Evolutionary conservation across 352 stramenopile genomes (phyloP).

Genomic region (Hyaloperonospora brassicae): DNA sequence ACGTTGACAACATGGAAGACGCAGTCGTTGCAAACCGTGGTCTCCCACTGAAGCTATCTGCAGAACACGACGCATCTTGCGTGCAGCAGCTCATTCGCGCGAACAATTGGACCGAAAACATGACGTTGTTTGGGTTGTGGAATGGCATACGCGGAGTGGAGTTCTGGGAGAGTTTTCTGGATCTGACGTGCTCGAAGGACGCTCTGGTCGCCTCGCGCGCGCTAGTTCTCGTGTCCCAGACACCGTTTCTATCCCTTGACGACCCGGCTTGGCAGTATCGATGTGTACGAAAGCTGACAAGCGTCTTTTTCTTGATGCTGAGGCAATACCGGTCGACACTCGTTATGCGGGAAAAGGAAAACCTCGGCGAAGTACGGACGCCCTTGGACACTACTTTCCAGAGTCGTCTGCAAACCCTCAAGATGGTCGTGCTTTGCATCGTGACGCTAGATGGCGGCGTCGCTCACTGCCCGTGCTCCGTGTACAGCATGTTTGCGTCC

Average conservation of each 20-base stretch:
- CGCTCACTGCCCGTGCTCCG: constrained; percentile 54
- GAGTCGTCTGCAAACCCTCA: constrained; percentile 37
- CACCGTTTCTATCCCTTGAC: constrained; percentile 59
- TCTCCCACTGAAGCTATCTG: constrained; percentile 19
- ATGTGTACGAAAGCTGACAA: constrained; percentile 49
- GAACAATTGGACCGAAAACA: constrained; percentile 30
- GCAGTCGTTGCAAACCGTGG: constrained; percentile 4
- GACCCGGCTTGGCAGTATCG: constrained; percentile 69
- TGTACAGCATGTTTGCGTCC: constrained; percentile 56
- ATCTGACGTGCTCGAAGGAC: constrained; percentile 40
- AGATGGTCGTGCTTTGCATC: constrained; percentile 43
- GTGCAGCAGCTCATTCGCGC: constrained; percentile 26
- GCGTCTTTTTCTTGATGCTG: constrained; percentile 50
- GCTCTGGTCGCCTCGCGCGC: constrained; percentile 32
- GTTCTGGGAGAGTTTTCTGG: constrained; percentile 58
- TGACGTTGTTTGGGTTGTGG: constrained; percentile 40
- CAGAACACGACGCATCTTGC: constrained; percentile 11
- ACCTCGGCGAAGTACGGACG: constrained; percentile 6
- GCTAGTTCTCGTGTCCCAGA: constrained; percentile 42
- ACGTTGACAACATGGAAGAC: constrained; percentile 19
- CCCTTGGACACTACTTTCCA: constrained; percentile 6
- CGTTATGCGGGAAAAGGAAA: constrained; percentile 21
- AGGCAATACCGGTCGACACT: constrained; percentile 39
- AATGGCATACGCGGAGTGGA: constrained; percentile 38
- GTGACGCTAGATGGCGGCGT: constrained; percentile 49